These are phyloP conservation scores for Starmera caribaea DNA, from an alignment of 805 yeast genomes.

Conservation along the genomic window DNA sequence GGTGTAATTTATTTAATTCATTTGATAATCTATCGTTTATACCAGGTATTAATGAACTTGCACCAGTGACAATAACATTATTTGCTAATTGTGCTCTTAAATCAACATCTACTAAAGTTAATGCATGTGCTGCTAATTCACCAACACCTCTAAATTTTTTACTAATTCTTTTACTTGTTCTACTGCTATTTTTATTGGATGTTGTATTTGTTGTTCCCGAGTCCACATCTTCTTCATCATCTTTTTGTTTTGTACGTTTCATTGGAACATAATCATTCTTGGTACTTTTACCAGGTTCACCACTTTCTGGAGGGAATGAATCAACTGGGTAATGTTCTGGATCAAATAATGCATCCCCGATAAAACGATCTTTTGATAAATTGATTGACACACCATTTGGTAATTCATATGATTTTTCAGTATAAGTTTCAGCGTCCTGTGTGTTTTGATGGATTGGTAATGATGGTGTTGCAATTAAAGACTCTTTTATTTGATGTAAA, in stretches of 20 bases:
- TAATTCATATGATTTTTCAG: slow-evolving; percentile 51
- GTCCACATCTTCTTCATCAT: slow-evolving; percentile 23
- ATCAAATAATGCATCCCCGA: slow-evolving; percentile 67
- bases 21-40: slow-evolving; percentile 64
- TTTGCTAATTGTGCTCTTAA: slow-evolving; percentile 79
- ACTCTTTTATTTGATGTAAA: slow-evolving; percentile 69
- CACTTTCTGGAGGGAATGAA: slow-evolving; percentile 35
- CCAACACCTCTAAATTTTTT: slow-evolving; percentile 39
- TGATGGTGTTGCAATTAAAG: slow-evolving; percentile 40
- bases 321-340: slow-evolving; percentile 39
- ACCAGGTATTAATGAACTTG: slow-evolving; percentile 73
- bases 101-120: slow-evolving; percentile 64
- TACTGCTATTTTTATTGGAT: slow-evolving; percentile 8
- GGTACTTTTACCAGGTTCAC: slow-evolving; percentile 33
- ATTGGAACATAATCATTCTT: slow-evolving; percentile 66
- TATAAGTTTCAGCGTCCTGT: slow-evolving; percentile 18
- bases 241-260: slow-evolving; percentile 39
- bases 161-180: slow-evolving; percentile 19
- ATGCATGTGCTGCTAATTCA: slow-evolving; percentile 46
- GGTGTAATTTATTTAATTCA: slow-evolving; percentile 61
- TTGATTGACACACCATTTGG: slow-evolving; percentile 67
- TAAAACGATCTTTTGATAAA: slow-evolving; percentile 48
- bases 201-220: no score
- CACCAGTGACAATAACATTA: slow-evolving; percentile 82
- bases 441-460: slow-evolving; percentile 28